Conservation (phyloP, 2,329 filamentous ascomycete species). For the Arachnopeziza araneosa region DNA sequence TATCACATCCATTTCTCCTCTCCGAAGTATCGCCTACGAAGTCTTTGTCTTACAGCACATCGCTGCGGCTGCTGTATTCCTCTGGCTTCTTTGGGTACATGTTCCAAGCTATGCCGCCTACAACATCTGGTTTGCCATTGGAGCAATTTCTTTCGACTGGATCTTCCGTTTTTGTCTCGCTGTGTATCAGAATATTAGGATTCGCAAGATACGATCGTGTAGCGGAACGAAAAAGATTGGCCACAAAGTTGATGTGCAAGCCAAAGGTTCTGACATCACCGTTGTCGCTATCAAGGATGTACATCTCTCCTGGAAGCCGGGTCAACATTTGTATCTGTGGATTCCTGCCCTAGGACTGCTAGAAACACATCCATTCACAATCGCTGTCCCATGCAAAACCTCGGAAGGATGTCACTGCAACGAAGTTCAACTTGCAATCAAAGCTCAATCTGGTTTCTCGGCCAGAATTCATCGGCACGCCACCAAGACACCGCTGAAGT, state of each 20-base stretch:
- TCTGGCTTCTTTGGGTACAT: constrained; percentile 60
- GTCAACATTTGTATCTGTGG: constrained; percentile 58
- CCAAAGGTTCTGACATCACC: constrained; percentile 47
- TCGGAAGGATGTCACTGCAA: constrained; percentile 28
- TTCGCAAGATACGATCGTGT: constrained; percentile 28
- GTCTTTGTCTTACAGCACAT: constrained; percentile 65
- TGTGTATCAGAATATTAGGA: constrained; percentile 49
- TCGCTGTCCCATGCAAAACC: constrained; percentile 50
- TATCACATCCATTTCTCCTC: constrained; percentile 55
- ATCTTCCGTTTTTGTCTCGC: constrained; percentile 37
- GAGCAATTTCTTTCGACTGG: constrained; percentile 57
- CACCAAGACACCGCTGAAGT: not conserved
- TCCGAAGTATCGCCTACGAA: constrained; percentile 63
- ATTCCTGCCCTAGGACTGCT: constrained; percentile 51
- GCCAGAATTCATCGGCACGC: not conserved
- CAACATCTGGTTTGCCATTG: constrained; percentile 62
- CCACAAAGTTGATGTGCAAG: constrained; percentile 44
- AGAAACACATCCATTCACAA: constrained; percentile 61
- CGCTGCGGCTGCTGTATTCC: constrained; percentile 52
- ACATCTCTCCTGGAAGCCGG: constrained; percentile 54
- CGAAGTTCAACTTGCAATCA: constrained; percentile 48
- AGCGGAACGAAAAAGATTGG: constrained; percentile 39
- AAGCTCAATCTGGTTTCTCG: constrained; percentile 48
- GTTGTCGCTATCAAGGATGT: constrained; percentile 55
- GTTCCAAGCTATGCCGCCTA: constrained; percentile 53